Conservation (phyloP, 768 basidiomycete species). For the Nidula microcarpa region DNA sequence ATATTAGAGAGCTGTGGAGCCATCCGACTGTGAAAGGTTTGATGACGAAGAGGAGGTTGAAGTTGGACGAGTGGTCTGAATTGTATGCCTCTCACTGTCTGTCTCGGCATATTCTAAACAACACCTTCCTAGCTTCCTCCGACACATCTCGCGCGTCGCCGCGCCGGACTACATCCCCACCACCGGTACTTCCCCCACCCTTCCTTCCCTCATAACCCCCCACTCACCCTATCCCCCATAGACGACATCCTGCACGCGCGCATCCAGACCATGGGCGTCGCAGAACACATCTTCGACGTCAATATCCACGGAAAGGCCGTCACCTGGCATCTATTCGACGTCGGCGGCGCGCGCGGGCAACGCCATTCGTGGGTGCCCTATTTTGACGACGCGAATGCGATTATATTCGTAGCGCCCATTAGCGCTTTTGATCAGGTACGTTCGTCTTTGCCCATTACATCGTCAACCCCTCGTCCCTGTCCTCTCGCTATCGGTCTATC, state of each 20-base stretch:
- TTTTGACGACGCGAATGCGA: conserved; percentile 74
- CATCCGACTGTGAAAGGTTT: conserved; percentile 68
- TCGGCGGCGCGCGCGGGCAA: conserved; percentile 70
- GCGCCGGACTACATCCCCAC: conserved; percentile 68
- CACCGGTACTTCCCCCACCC: conserved; percentile 43
- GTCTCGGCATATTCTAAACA: conserved; percentile 6
- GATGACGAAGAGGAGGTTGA: conserved; percentile 64
- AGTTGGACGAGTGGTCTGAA: conserved; percentile 85
- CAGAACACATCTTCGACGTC: conserved; percentile 81
- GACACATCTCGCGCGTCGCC: conserved; percentile 70
- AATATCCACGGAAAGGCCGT: conserved; percentile 75
- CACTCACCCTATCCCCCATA: conserved; percentile 26
- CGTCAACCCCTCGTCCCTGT: background rate
- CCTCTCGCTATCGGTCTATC: background rate
- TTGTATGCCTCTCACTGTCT: conserved; percentile 53
- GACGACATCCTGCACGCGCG: conserved; percentile 89
- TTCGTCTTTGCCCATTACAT: background rate
- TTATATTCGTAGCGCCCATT: conserved; percentile 77
- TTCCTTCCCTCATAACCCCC: conserved; percentile 14
- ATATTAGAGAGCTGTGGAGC: conserved; percentile 71
- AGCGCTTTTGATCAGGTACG: conserved; percentile 76
- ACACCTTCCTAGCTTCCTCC: conserved; percentile 56
- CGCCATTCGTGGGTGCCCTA: conserved; percentile 79
- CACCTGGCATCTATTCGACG: conserved; percentile 72
- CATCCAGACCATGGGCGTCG: conserved; percentile 86